These are phyloP conservation scores for Plicaturopsis crispa DNA, from an alignment of 768 basidiomycete species.

Conservation along the genomic window DNA sequence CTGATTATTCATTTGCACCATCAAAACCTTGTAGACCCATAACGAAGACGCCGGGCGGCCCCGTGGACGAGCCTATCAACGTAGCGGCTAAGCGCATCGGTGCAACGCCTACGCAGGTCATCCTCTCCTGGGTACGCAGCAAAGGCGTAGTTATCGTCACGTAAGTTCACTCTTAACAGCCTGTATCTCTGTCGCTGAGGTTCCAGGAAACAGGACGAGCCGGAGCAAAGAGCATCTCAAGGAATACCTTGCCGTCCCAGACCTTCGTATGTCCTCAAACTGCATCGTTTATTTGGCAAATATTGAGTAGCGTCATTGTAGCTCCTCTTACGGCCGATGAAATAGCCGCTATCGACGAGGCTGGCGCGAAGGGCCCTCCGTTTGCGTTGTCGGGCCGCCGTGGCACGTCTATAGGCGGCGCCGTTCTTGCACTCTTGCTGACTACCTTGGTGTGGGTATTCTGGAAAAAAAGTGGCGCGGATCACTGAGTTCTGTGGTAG, in stretches of 20 bases:
- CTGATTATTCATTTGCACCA: too few species aligned
- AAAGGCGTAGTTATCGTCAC: slow-evolving; percentile 67
- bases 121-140: slow-evolving; percentile 61
- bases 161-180: too few species aligned
- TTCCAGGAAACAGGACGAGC: slow-evolving; percentile 54
- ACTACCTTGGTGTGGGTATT: too few species aligned
- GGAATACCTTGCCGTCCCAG: slow-evolving; percentile 61
- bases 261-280: slow-evolving; percentile 34
- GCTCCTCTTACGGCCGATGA: slow-evolving; percentile 50
- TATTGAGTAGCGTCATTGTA: slow-evolving; percentile 10
- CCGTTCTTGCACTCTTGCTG: too few species aligned
- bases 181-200: too few species aligned
- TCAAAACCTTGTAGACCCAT: slow-evolving; percentile 38
- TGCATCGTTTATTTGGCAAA: neutral
- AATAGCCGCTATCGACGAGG: slow-evolving; percentile 55
- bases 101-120: slow-evolving; percentile 55
- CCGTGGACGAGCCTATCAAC: slow-evolving; percentile 50
- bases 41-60: slow-evolving; percentile 51
- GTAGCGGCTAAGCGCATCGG: slow-evolving; percentile 45
- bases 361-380: slow-evolving; percentile 47
- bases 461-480: too few species aligned
- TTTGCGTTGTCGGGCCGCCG: too few species aligned
- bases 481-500: too few species aligned
- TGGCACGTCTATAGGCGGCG: too few species aligned
- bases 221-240: slow-evolving; percentile 51